Conservation (phyloP, 129 eudicot species). For the Logfia minima region DNA sequence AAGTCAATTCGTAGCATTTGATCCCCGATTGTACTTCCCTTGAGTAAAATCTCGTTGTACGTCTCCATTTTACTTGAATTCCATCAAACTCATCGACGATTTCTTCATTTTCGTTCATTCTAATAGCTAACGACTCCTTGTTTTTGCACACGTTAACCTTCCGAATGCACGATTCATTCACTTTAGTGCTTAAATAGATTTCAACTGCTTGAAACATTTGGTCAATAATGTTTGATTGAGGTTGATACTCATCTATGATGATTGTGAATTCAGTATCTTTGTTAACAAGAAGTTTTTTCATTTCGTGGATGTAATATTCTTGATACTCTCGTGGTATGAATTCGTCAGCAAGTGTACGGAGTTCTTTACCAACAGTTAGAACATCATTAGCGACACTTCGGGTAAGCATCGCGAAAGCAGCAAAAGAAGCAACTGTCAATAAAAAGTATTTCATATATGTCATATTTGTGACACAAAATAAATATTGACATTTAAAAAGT, state of each 20-base stretch:
- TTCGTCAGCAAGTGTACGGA: slow-evolving; percentile 41
- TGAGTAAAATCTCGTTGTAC: not conserved
- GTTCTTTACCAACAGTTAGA: slow-evolving; percentile 36
- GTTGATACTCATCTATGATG: slow-evolving; percentile 43
- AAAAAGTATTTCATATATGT: not conserved
- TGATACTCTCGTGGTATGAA: slow-evolving; percentile 41
- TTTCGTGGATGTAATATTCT: slow-evolving; percentile 35
- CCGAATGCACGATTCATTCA: slow-evolving; percentile 31
- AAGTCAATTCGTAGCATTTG: slow-evolving; percentile 39
- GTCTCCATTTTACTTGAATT: slow-evolving; percentile 44
- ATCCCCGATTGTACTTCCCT: slow-evolving; percentile 13
- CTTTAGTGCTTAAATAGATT: slow-evolving; percentile 41
- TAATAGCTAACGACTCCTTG: slow-evolving; percentile 30
- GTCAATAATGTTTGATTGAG: slow-evolving; percentile 21
- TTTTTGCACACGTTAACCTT: slow-evolving; percentile 35
- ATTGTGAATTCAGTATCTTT: slow-evolving; percentile 35
- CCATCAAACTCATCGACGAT: slow-evolving; percentile 35
- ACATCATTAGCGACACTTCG: slow-evolving; percentile 42
- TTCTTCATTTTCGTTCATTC: slow-evolving; percentile 37
- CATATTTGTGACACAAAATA: not conserved
- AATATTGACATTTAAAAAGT: not conserved
- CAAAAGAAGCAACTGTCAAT: slow-evolving; percentile 42
- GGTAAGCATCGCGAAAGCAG: slow-evolving; percentile 47
- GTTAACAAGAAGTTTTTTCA: slow-evolving; percentile 26
- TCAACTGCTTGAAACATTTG: slow-evolving; percentile 40